Conservation (phyloP, 768 basidiomycete genomes). For the Boletus sp. region DNA sequence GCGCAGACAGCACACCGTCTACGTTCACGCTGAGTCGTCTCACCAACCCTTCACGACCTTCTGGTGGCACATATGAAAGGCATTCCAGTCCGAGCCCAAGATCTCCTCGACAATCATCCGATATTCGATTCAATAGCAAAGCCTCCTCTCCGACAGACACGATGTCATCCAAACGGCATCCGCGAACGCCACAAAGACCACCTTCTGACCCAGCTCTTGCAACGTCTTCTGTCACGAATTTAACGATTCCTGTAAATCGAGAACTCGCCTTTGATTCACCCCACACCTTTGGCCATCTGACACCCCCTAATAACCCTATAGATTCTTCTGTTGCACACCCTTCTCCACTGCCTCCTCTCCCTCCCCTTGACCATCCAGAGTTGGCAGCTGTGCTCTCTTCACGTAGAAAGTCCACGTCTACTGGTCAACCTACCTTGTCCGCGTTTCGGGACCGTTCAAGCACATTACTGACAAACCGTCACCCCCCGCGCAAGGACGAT, state of each 20-base stretch:
- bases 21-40: constrained; percentile 19
- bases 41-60: constrained; percentile 14
- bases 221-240: constrained; percentile 12
- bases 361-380: constrained; percentile 47
- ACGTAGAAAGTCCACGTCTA: constrained; percentile 15
- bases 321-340: constrained; percentile 24
- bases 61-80: constrained; percentile 5
- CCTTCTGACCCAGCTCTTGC: constrained; percentile 18
- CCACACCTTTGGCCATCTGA: constrained; percentile 39
- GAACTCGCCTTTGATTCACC: constrained; percentile 34
- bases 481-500: constrained; percentile 16
- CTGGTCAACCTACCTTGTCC: constrained; percentile 1
- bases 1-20: constrained; percentile 18
- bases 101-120: constrained; percentile 22
- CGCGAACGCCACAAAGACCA: constrained; percentile 25
- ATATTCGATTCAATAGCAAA: constrained; percentile 20
- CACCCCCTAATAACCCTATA: constrained; percentile 27
- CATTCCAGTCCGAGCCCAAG: constrained; percentile 7
- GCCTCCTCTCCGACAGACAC: constrained; percentile 31
- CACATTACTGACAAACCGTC: constrained; percentile 18
- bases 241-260: constrained; percentile 28
- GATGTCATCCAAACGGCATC: constrained; percentile 24
- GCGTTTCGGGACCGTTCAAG: constrained; percentile 23
- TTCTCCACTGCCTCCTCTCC: constrained; percentile 49
- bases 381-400: constrained; percentile 21